Evolutionary conservation across 768 basidiomycete species (phyloP), one percentile per base, ranked within the genome.

Genomic region (Pisolithus tinctorius): DNA sequence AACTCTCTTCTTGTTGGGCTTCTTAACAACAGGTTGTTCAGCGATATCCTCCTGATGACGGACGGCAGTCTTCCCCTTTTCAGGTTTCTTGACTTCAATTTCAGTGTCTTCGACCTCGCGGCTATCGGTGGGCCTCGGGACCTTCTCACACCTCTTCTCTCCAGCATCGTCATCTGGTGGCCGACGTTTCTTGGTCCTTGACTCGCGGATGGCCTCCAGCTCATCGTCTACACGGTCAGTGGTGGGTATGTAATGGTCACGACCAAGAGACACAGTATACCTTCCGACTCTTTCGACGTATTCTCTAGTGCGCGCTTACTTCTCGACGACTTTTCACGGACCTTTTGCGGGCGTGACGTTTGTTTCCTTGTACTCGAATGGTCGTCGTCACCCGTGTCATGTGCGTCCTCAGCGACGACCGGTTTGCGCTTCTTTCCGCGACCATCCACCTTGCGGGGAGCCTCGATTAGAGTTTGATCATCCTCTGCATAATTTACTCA

Each of bases 401-500:
- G 9, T 47, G 27, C 8, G 42, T 39, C n/a, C 20, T 43, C 48
- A 31, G 23, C 5, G 30, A 23, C 17, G 11, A 43, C 43, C 4
- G 30, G 40, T 48, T 53, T 53, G 25, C 51, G 47, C 45, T 54
- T 56, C 36, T 45, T 37, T 38, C 20, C 13, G 6, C 9, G 25
- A 23, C 37, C 39, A 42, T 50, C 54, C 9, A 45, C 13, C 52
- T 56, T 58, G 7, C 11, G 58, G 0, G 54, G 62, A 9, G 52
- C 55, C 8, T 66, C 64, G 10, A 64, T 62, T 1, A 66, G 60
- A 2, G 58, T 62, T 38, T 26, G 48, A 8, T 68, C 66, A 30
- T 66, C 66, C 39, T 66, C 65, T 66, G 29, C n/a, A 49, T 47
- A 54, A 17, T 20, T 4, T 0, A n/a, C 10, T 45, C 7, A 42